Percentiles rank a stretch among this genome's conserved stretches.
These are phyloP conservation scores for Durotheca rogersii DNA, from an alignment of 495 filamentous ascomycete species.

Conservation along the genomic window DNA sequence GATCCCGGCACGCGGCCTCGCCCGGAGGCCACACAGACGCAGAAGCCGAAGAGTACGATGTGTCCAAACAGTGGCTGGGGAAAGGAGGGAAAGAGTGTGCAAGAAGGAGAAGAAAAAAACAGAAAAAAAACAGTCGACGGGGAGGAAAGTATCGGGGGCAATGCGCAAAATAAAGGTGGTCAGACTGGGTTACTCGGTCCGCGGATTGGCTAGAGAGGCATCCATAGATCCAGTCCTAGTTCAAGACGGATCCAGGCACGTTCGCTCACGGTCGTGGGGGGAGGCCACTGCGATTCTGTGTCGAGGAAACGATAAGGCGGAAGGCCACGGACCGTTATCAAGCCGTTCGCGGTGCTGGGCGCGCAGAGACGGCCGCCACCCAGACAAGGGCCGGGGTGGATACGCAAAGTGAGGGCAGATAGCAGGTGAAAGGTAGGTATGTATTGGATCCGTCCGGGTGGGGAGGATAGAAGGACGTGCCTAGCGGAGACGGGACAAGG, in stretches of 20 bases:
- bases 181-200: conserved; percentile 31
- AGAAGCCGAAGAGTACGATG: conserved; percentile 12
- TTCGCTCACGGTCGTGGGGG: conserved; percentile 18
- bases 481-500: conserved; percentile 21
- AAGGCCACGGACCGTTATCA: conserved; percentile 28
- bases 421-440: conserved; percentile 25
- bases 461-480: conserved; percentile 13
- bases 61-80: conserved; percentile 9
- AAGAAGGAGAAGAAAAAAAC: too few species aligned
- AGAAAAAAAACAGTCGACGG: conserved; percentile 14
- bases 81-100: too few species aligned
- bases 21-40: conserved; percentile 13
- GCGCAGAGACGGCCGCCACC: conserved; percentile 13
- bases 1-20: conserved; percentile 26
- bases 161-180: conserved; percentile 24
- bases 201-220: conserved; percentile 32
- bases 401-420: conserved; percentile 14
- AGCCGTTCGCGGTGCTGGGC: conserved; percentile 20
- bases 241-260: not conserved
- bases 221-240: conserved; percentile 14
- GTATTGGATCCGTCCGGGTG: conserved; percentile 17
- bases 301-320: conserved; percentile 10
- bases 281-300: conserved; percentile 4
- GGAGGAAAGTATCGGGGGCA: conserved; percentile 34
- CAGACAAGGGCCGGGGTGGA: conserved; percentile 15